phyloP scores from a whole-genome alignment of 495 filamentous ascomycete species.

The Penicillium pancosmium region DNA sequence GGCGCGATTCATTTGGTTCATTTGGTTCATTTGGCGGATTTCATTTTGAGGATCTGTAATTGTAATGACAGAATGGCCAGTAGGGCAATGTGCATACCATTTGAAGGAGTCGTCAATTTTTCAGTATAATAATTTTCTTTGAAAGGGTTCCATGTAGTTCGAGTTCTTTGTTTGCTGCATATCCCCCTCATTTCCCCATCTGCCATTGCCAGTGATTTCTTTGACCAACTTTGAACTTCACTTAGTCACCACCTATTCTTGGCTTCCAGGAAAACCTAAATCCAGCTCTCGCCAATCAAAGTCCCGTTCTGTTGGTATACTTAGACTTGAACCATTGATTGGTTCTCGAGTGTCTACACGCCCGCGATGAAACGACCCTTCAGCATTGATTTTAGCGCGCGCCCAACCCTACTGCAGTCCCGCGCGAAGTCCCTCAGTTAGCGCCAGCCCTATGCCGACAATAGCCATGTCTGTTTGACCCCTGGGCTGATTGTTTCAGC shows the following conservation, averaged over 20 bases:
- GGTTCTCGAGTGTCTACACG: not conserved
- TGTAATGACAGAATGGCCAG: slow-evolving; percentile 22
- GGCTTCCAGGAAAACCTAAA: not conserved
- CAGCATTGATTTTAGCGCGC: slow-evolving; percentile 20
- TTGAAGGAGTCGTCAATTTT: slow-evolving; percentile 3
- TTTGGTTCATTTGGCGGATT: slow-evolving; percentile 14
- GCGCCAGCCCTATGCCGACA: slow-evolving; percentile 5
- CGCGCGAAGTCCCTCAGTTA: not conserved
- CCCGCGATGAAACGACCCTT: slow-evolving; percentile 18
- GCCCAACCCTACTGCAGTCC: not conserved
- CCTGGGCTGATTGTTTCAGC: slow-evolving; percentile 22
- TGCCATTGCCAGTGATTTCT: too few relatives aligned
- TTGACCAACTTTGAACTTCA: too few relatives aligned
- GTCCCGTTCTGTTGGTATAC: not conserved
- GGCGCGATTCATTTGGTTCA: slow-evolving; percentile 11
- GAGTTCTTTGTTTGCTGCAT: not conserved
- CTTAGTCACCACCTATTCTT: not conserved
- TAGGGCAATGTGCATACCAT: slow-evolving; percentile 28
- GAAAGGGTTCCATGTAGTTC: not conserved
- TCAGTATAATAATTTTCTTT: slow-evolving; percentile 5
- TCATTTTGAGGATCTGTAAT: slow-evolving; percentile 22
- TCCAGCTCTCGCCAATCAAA: not conserved
- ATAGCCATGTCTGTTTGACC: not conserved
- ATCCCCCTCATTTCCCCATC: not conserved
- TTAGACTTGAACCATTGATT: not conserved